Evolutionary conservation across 176 grass and related monocot genomes (phyloP).

Genomic region (Oryza australiensis): DNA sequence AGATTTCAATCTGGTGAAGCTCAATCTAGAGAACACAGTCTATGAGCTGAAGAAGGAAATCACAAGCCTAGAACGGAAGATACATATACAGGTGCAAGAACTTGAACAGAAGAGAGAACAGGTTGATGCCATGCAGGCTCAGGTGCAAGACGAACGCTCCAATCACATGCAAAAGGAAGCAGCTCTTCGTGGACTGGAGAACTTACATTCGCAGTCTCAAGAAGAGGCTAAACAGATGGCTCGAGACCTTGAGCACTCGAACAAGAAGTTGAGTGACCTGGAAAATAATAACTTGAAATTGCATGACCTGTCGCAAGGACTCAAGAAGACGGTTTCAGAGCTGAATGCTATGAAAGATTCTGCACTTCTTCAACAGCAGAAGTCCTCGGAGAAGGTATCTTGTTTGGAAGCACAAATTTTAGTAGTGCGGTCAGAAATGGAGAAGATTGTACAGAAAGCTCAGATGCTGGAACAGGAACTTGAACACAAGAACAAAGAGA

Average conservation of each 20-base stretch:
- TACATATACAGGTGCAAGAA: slow-evolving; percentile 37
- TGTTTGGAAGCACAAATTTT: slow-evolving; percentile 28
- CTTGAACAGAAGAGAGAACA: slow-evolving; percentile 35
- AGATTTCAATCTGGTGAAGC: slow-evolving; percentile 42
- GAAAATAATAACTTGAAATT: slow-evolving; percentile 28
- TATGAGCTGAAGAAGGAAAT: slow-evolving; percentile 51
- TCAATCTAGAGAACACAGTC: slow-evolving; percentile 44
- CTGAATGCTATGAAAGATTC: slow-evolving; percentile 21
- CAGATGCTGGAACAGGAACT: slow-evolving; percentile 36
- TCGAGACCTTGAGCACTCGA: slow-evolving; percentile 30
- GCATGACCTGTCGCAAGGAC: slow-evolving; percentile 1
- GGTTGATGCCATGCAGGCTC: slow-evolving; percentile 18
- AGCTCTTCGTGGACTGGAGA: slow-evolving; percentile 32
- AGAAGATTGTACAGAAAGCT: slow-evolving; percentile 35
- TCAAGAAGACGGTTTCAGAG: slow-evolving; percentile 16
- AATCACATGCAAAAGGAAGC: slow-evolving; percentile 30
- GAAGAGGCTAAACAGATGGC: slow-evolving; percentile 32
- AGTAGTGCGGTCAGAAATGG: slow-evolving; percentile 10
- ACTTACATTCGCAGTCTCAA: slow-evolving; percentile 26
- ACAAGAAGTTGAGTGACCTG: slow-evolving; percentile 19
- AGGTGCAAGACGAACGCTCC: slow-evolving; percentile 27
- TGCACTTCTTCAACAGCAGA: slow-evolving; percentile 34
- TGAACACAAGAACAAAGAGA: slow-evolving; percentile 22
- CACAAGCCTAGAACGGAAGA: slow-evolving; percentile 25
- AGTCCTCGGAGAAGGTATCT: slow-evolving; percentile 27